Evolutionary conservation across 2,329 filamentous ascomycete genomes (phyloP), one percentile per base, ranked within the genome.

Genomic region (Juglanconis oblonga): DNA sequence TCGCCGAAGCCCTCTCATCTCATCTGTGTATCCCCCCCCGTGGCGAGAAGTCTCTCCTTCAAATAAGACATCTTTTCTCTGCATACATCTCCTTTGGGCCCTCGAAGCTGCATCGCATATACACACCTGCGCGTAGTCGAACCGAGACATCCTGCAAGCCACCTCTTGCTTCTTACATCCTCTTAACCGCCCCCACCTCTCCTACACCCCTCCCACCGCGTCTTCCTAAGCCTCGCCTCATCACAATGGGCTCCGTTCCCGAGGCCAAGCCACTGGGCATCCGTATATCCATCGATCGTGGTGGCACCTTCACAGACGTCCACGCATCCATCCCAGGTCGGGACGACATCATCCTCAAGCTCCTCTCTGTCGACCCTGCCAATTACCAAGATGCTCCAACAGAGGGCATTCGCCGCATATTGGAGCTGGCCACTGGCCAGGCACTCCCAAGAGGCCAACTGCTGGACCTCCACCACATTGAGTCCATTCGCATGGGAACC

Each of bases 301-400:
- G 86, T 60, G 86, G 86, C 52, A 88, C 86, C 35, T 88, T 89
- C 71, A 88, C 85, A 48, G 86, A 89, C 69, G 85, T 70, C 80
- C 87, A 24, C 82, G 86, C 63, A 86, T 86, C 65, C 81, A 84
- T 31, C 82, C 84, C 63, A 80, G 79, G 32, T 77, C 79, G 84
- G 71, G 85, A 88, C 71, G 86, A 89, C 67, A 77, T 88, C 38
- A 72, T 89, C 55, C 87, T 90, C 71, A 90, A 90, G 71, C 78
- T 89, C 0, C 79, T 89, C 32, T 89, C 87, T 0, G 86, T 87
- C 64, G 86, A 89, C 66, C 87, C 87, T 0, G 74, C 77, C 32
- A 88, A 89, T 70, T 89, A 90, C 70, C 75, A 83, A 52, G 87
- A 90, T 74, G 87, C 87, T 2, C 87, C 87, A 0, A 76, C 88